Percentiles rank a stretch among this genome's conserved stretches.
Conservation (phyloP, 257 asterid species). For the Plantago ovata region DNA sequence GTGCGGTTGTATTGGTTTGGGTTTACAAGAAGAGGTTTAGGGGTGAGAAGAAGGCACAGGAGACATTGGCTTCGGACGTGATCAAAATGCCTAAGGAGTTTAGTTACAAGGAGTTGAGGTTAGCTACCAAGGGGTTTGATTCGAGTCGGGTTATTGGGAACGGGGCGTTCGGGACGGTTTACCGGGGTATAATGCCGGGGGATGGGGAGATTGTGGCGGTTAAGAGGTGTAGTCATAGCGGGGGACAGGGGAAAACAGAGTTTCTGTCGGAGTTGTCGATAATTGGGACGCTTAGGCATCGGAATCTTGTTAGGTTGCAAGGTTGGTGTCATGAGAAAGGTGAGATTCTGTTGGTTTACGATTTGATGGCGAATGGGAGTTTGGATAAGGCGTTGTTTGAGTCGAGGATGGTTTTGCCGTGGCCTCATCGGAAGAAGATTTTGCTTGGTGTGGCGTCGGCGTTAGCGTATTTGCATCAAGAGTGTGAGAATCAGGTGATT, state of each 20-base stretch:
- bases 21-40: conserved; percentile 52
- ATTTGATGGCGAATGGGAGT: conserved; percentile 77
- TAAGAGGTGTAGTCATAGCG: conserved; percentile 65
- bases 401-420: conserved; percentile 52
- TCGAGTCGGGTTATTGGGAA: conserved; percentile 49
- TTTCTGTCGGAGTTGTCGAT: conserved; percentile 69
- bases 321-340: conserved; percentile 92
- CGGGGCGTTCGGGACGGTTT: conserved; percentile 83
- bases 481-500: conserved; percentile 76
- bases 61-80: conserved; percentile 48
- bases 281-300: conserved; percentile 73
- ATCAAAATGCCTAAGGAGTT: conserved; percentile 82
- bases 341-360: conserved; percentile 65
- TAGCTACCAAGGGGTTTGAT: conserved; percentile 63
- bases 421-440: conserved; percentile 57
- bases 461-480: conserved; percentile 72
- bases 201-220: conserved; percentile 67
- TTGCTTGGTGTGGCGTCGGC: conserved; percentile 82
- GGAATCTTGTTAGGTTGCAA: conserved; percentile 71
- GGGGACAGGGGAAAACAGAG: conserved; percentile 75
- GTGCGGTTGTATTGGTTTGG: conserved; percentile 46
- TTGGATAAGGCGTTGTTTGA: conserved; percentile 70
- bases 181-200: conserved; percentile 48
- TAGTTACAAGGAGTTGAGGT: conserved; percentile 55
- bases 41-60: conserved; percentile 31